phyloP scores from a whole-genome alignment of 805 yeast genomes.

The Starmera pachycereana region DNA sequence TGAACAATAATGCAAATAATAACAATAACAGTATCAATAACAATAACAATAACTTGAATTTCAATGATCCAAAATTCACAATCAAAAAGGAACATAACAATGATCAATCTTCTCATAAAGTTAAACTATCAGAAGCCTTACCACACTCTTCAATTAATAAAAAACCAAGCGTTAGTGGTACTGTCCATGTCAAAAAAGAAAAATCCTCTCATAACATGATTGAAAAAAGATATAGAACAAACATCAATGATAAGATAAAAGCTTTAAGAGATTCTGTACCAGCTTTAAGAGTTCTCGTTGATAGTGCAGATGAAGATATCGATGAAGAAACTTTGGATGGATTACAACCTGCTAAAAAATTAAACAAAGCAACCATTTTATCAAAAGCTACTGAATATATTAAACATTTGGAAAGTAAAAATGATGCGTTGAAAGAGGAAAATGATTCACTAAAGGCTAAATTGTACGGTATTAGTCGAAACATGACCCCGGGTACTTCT shows the following conservation, averaged over 20 bases:
- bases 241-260: constrained; percentile 57
- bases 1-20: constrained; percentile 1
- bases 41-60: constrained; percentile 3
- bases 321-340: constrained; percentile 52
- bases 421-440: constrained; percentile 36
- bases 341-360: constrained; percentile 61
- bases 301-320: constrained; percentile 43
- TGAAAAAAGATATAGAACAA: constrained; percentile 63
- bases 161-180: constrained; percentile 1
- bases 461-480: constrained; percentile 11
- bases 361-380: constrained; percentile 69
- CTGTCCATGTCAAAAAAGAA: constrained; percentile 25
- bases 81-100: too few relatives aligned
- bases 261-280: constrained; percentile 60
- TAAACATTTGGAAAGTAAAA: constrained; percentile 58
- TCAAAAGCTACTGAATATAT: constrained; percentile 73
- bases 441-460: constrained; percentile 29
- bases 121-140: constrained; percentile 15
- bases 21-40: constrained; percentile 1
- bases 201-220: constrained; percentile 61
- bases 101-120: not conserved
- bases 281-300: constrained; percentile 36
- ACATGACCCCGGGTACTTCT: constrained; percentile 13
- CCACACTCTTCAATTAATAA: constrained; percentile 16
- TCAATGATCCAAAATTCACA: not conserved